Conservation (phyloP, 768 basidiomycete genomes). For the Suillus decipiens region DNA sequence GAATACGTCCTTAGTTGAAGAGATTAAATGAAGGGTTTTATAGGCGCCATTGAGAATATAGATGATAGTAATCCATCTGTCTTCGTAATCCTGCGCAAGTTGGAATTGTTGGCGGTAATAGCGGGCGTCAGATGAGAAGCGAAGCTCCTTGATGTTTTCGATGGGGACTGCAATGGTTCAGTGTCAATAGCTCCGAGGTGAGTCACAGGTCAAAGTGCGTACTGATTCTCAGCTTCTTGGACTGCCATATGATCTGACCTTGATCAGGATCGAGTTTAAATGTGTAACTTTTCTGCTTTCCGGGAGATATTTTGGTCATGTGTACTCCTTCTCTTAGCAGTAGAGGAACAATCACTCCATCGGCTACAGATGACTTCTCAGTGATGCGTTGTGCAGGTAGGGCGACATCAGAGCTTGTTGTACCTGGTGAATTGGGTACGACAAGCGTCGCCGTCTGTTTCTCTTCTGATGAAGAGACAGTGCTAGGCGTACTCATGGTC, state of each 20-base stretch:
- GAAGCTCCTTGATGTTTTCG: slow-evolving; percentile 85
- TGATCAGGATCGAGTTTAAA: slow-evolving; percentile 79
- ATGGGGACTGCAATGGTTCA: slow-evolving; percentile 61
- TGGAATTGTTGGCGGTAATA: slow-evolving; percentile 75
- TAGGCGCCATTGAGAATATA: slow-evolving; percentile 76
- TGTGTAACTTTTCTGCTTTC: slow-evolving; percentile 68
- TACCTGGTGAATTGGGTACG: neutral
- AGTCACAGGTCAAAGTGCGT: slow-evolving; percentile 27
- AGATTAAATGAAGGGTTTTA: slow-evolving; percentile 86
- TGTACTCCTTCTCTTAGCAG: slow-evolving; percentile 62
- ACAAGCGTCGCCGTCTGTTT: neutral
- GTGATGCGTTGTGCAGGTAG: neutral
- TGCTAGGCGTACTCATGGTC: neutral
- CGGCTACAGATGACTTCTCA: slow-evolving; percentile 22
- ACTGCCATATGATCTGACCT: slow-evolving; percentile 79
- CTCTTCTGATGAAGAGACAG: slow-evolving; percentile 1
- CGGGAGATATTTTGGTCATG: slow-evolving; percentile 83
- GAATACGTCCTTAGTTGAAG: slow-evolving; percentile 63
- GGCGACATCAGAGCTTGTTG: neutral
- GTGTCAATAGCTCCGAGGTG: neutral
- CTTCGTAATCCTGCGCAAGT: slow-evolving; percentile 59
- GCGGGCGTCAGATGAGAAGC: slow-evolving; percentile 67
- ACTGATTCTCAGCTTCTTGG: slow-evolving; percentile 69
- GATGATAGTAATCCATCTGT: slow-evolving; percentile 83
- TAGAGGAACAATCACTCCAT: slow-evolving; percentile 53